Base-by-base conservation (phyloP, 164 flowering plant species). In the Annona squamosa region DNA sequence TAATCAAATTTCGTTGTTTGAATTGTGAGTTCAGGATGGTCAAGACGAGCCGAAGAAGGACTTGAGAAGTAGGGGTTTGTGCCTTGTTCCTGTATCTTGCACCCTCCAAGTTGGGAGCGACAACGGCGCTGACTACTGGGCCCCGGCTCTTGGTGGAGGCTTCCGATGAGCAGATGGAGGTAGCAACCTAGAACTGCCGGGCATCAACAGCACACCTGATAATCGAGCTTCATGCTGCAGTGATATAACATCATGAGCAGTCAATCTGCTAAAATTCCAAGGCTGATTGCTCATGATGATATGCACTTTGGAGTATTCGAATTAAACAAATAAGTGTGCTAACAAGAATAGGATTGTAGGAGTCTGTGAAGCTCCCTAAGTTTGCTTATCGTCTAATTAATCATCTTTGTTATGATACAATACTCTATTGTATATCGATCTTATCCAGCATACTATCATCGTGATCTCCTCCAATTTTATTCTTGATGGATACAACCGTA, bases 261-360 rank as follows among this genome's bases (percentile, higher is more conserved):
- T 85, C 97, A 91, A 74, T 86, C 90, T 89, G 90, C 88, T 81
- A 76, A 80, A 74, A 79, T 70, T 59, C 59, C 16, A 88, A 88
- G 97, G 92, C 88, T 91, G 93, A 88, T 87, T 89, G 91, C 97
- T 89, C 97, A 82, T 89, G 95, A 88, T 90, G 90, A 83, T 90
- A 90, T 90, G 84, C 85, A 77, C 79, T 78, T 46, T 69, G 48
- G 69, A 57, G 37, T 26, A 26, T 26, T 26, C 37, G 37, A 26
- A 63, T 63, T 16, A 52, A 1, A 67, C 70, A 72, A 71, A 67
- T 56, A 61, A 66, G 72, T 77, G 80, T 70, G 70, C 61, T 70
- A 57, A 52, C 37, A 52, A 48, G 13, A 41, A 18, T 63, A 59
- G 74, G 67, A n/a, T 70, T 63, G 9, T 43, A 5, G 68, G 42